Evolutionary conservation across 176 grass and related monocot genomes (phyloP), one percentile per base, ranked within the genome.

Genomic region (Hsuehochloa calcarea): DNA sequence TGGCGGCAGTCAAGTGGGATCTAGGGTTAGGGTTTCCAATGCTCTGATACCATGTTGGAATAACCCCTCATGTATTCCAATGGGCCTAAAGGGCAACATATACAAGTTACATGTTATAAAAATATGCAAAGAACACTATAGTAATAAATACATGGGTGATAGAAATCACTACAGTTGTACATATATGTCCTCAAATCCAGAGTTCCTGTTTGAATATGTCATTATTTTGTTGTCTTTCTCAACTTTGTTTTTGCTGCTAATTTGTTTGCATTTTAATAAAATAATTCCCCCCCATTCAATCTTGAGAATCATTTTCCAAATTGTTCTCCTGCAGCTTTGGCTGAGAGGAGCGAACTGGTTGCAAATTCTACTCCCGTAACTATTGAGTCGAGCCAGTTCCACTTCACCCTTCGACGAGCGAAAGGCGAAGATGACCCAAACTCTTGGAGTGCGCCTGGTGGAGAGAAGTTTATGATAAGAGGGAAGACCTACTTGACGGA

Each of bases 391-490:
- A 95, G 80, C 62, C 89, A 73, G 41, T 98, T 98, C 84, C 87
- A 85, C 19, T 61, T 91, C 80, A 95, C 89, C 38, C 80, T 98
- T 78, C 60, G 14, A 52, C 90, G 14, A 85, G 91, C 91, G 0
- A 95, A 90, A 83, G 80, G 35, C 0, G 79, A 93, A 87, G 80
- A 85, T 79, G 93, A 95, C 40, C 74, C 85, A 61, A 98, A 95
- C 78, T 98, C 91, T 79, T 98, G 96, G 96, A 93, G 85, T 83
- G 59, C 82, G 74, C 93, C 93, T 81, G 87, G 87, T 89, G 96
- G 93, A 68, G 84, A 95, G 68, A 92, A 89, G 45, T 98, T 98
- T 78, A 98, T 93, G 96, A 98, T 98, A 88, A 93, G 96, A 90
- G 93, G 93, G 85, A 92, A 93, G 71, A 93, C 91, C 44, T 98